Percentiles rank a stretch among this genome's conserved stretches.
Conservation (phyloP, 140 eudicot species). For the Anethum foeniculum region DNA sequence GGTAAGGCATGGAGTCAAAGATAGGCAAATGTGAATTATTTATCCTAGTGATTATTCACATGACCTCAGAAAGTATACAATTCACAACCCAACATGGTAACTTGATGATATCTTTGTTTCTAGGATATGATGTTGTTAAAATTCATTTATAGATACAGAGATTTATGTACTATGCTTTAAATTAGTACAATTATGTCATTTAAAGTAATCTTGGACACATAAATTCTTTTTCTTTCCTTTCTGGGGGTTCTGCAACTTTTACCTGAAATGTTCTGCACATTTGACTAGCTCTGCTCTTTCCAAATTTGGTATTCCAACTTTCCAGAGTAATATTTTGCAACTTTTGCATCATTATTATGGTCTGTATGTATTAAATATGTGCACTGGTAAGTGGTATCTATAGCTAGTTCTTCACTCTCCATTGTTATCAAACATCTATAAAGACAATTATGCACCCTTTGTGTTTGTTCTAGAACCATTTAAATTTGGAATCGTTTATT, state of each 20-base stretch:
- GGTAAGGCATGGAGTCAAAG: constrained; percentile 14
- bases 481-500: neutral
- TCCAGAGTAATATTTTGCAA: too few species aligned
- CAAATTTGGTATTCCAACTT: neutral
- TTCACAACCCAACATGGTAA: neutral
- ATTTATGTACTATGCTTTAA: neutral
- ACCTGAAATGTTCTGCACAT: neutral
- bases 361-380: neutral
- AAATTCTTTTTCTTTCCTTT: neutral
- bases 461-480: too few species aligned
- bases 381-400: neutral
- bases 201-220: neutral
- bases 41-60: constrained; percentile 2
- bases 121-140: neutral
- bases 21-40: neutral
- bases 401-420: neutral
- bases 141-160: neutral
- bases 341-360: neutral
- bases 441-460: too few species aligned
- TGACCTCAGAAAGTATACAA: neutral
- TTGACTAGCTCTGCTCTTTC: neutral
- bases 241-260: neutral
- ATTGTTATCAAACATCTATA: neutral
- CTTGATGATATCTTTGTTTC: neutral
- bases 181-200: neutral